Percentiles rank a stretch among this genome's conserved stretches.
Conservation (phyloP, 129 eudicot genomes). For the Artemisia argyi region DNA sequence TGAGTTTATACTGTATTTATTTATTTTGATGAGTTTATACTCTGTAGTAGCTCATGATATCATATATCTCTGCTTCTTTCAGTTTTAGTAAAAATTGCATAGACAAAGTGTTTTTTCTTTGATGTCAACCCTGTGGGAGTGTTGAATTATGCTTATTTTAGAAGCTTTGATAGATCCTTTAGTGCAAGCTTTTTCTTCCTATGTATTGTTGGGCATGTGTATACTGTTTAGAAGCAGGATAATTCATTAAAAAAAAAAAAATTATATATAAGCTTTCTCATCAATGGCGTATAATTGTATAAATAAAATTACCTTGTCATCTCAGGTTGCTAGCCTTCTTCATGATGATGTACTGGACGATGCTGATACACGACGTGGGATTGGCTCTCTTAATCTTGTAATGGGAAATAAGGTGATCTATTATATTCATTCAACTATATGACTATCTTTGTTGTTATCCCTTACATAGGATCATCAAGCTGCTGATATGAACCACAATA, state of each 20-base stretch:
- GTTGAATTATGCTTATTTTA: background rate
- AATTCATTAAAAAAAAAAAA: no score
- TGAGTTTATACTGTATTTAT: background rate
- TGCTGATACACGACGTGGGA: slow-evolving; percentile 91
- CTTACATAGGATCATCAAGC: background rate
- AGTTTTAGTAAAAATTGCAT: background rate
- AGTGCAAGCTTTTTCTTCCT: background rate
- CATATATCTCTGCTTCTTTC: background rate
- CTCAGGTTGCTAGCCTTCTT: slow-evolving; percentile 93
- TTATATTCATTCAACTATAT: background rate
- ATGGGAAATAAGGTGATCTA: slow-evolving; percentile 90
- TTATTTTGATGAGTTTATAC: background rate
- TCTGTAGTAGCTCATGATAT: background rate
- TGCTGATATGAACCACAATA: background rate
- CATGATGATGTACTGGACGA: slow-evolving; percentile 98
- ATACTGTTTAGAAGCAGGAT: background rate
- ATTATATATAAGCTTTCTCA: background rate
- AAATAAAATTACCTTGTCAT: slow-evolving; percentile 16
- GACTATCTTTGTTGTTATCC: background rate
- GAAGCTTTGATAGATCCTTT: background rate
- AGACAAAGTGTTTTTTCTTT: background rate
- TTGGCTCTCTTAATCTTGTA: slow-evolving; percentile 74
- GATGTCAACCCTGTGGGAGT: background rate
- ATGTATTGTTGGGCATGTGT: background rate
- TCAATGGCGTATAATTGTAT: slow-evolving; percentile 16